Base-by-base conservation (phyloP, 257 asterid genomes). In the Nicotiana otophora region DNA sequence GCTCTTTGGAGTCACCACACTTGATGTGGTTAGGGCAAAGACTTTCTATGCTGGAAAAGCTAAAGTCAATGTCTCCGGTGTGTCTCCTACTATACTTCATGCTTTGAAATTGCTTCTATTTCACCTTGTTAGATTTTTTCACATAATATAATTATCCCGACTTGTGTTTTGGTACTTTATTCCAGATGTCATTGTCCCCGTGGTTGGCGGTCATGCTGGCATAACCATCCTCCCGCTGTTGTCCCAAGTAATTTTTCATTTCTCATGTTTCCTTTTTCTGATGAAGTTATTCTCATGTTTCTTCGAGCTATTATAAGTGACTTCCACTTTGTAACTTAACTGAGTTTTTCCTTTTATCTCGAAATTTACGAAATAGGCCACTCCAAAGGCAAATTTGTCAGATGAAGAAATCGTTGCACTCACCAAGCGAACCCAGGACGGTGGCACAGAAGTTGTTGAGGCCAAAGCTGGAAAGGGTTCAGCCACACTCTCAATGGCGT, bases 391-490 rank as follows among this genome's bases (percentile, higher is more conserved):
- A 79, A 93, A 95, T 85, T 87, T 96, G 76, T 75, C 97, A 0
- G 89, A 88, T 86, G 97, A 96, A 31, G 93, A 85, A 1, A 90
- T 96, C 51, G 85, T 60, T 82, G 97, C 98, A 77, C 95, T 94
- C 75, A 92, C 99, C 23, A 90, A 92, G 79, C 87, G 99, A 87
- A 96, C 97, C 36, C 99, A 96, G 90, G 96, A 96, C 85, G 99
- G 98, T 86, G 98, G 98, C 72, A 96, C 98, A 0, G 99, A 96
- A 86, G 99, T 96, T 60, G 99, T 96, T 53, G 96, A 90, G 87
- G 99, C 99, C 14, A 96, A 96, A 91, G 99, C 98, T 85, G 98
- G 98, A 84, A 94, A 94, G 88, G 98, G 98, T 80, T 94, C 99
- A 42, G 98, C 99, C 70, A 96, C 99, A 61, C 97, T 96, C 70